phyloP scores from a whole-genome alignment of 805 yeast species.

The Monosporozyma aquatica region DNA sequence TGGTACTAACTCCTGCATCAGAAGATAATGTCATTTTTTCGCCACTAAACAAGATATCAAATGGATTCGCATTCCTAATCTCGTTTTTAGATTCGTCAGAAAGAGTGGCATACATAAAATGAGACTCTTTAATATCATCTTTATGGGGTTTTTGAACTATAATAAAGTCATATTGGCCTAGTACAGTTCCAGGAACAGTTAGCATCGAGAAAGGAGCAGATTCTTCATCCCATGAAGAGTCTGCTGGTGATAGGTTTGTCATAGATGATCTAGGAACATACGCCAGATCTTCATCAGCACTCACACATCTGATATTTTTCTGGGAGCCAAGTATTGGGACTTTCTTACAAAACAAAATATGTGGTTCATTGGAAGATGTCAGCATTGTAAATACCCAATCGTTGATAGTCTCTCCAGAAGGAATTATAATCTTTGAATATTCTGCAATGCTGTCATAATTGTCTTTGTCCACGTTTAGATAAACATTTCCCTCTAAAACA shows the following conservation, averaged over 20 bases:
- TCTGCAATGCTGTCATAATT: neutral
- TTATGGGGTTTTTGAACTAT: conserved; percentile 35
- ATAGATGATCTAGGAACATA: conserved; percentile 45
- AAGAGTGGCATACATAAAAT: conserved; percentile 20
- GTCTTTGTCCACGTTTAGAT: neutral
- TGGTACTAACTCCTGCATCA: neutral
- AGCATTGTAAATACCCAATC: conserved; percentile 11
- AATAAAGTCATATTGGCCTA: conserved; percentile 41
- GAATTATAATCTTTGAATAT: conserved; percentile 3
- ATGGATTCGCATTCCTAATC: conserved; percentile 8
- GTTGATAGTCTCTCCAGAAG: neutral
- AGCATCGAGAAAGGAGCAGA: conserved; percentile 42
- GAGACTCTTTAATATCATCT: conserved; percentile 7
- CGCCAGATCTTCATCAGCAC: conserved; percentile 32
- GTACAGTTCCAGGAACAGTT: conserved; percentile 32
- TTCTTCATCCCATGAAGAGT: conserved; percentile 50
- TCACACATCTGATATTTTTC: conserved; percentile 34
- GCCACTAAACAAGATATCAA: conserved; percentile 10
- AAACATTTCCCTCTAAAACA: neutral
- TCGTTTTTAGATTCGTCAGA: neutral
- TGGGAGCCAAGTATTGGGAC: neutral
- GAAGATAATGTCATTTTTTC: neutral
- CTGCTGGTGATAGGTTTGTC: conserved; percentile 32
- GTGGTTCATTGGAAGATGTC: conserved; percentile 10
- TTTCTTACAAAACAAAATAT: conserved; percentile 13